Percentiles rank a stretch among this genome's conserved stretches.
Evolutionary conservation across 805 yeast species (phyloP).

Genomic region (Sugiyamaella americana): DNA sequence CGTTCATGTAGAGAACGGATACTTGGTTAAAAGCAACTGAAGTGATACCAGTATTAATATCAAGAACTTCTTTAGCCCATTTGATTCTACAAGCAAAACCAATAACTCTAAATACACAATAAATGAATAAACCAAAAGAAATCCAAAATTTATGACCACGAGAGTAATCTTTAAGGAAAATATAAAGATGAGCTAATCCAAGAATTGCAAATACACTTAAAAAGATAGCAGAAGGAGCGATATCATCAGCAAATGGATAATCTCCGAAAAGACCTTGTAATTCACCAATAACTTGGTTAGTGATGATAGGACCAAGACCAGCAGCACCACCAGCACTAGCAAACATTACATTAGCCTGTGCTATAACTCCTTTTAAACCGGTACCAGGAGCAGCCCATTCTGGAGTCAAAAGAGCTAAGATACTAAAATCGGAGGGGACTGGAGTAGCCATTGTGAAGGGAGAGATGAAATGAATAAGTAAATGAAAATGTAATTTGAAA

Average conservation of each 20-base stretch:
- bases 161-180: constrained; percentile 43
- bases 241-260: constrained; percentile 48
- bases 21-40: constrained; percentile 50
- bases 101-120: constrained; percentile 45
- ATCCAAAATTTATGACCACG: constrained; percentile 59
- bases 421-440: neutral
- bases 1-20: constrained; percentile 51
- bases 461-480: no score
- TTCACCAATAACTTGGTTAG: constrained; percentile 18
- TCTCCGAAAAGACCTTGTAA: constrained; percentile 49
- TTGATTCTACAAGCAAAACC: constrained; percentile 54
- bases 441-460: constrained; percentile 3
- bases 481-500: no score
- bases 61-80: constrained; percentile 51
- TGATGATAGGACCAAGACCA: constrained; percentile 15
- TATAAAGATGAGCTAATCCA: constrained; percentile 39
- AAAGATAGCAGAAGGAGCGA: constrained; percentile 56
- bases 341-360: constrained; percentile 13
- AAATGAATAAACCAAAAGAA: constrained; percentile 48
- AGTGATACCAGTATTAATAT: constrained; percentile 48
- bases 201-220: constrained; percentile 47
- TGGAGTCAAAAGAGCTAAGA: constrained; percentile 13
- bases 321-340: constrained; percentile 7
- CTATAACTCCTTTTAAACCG: constrained; percentile 22
- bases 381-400: constrained; percentile 22